Evolutionary conservation across 495 filamentous ascomycete species (phyloP).

Genomic region (Lasiosphaeria miniovina): DNA sequence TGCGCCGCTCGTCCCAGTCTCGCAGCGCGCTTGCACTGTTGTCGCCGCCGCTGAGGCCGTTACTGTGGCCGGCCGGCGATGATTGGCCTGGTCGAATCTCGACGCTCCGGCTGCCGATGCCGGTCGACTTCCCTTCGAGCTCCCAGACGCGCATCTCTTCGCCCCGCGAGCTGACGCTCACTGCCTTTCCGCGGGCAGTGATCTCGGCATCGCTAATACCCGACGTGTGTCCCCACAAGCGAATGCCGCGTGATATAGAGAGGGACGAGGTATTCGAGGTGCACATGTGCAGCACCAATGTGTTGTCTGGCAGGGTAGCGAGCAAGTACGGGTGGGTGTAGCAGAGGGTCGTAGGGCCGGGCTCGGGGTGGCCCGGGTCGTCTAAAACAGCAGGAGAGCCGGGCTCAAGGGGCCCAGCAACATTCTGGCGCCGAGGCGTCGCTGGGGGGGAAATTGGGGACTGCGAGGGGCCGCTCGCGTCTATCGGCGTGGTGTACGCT

Average conservation of each 20-base stretch:
- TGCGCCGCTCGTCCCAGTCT: constrained; percentile 35
- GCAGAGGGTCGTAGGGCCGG: constrained; percentile 69
- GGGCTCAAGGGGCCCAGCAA: background rate
- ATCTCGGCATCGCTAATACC: constrained; percentile 85
- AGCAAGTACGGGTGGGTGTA: constrained; percentile 93
- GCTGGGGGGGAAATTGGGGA: constrained; percentile 24
- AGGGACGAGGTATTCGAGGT: constrained; percentile 66
- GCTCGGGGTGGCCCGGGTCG: constrained; percentile 13
- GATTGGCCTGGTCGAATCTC: constrained; percentile 40
- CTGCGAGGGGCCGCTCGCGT: constrained; percentile 2
- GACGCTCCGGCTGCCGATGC: constrained; percentile 33
- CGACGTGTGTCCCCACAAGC: constrained; percentile 93
- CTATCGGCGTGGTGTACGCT: constrained; percentile 40
- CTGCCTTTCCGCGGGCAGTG: constrained; percentile 81
- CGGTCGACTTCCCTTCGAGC: constrained; percentile 66
- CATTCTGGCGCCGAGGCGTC: constrained; percentile 9
- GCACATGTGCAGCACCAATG: constrained; percentile 80
- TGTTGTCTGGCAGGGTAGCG: constrained; percentile 87
- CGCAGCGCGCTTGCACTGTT: constrained; percentile 1
- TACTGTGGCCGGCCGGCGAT: constrained; percentile 14
- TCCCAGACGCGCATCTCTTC: constrained; percentile 94
- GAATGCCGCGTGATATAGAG: constrained; percentile 68
- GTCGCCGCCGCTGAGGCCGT: constrained; percentile 2
- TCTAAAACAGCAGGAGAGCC: constrained; percentile 4
- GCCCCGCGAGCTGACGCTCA: constrained; percentile 78